A percentile compares a stretch with the other conserved stretches of the same genome.
phyloP scores from a whole-genome alignment of 164 flowering plant species.

The Aristolochia fimbriata region DNA sequence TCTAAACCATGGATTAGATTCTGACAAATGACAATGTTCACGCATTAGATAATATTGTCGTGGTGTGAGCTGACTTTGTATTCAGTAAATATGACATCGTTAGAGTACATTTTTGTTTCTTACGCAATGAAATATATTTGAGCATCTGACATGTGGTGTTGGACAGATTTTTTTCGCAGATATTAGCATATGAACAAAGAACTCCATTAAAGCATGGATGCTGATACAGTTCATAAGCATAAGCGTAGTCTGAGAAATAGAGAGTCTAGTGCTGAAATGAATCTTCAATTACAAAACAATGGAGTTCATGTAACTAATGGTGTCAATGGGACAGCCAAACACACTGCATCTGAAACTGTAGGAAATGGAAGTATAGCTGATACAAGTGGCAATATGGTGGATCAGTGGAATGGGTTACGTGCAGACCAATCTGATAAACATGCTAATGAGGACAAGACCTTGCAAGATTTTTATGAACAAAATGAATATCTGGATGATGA shows the following conservation, averaged over 20 bases:
- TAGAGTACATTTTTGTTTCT: no score
- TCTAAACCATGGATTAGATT: no score
- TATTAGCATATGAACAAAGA: neutral
- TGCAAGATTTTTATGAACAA: constrained; percentile 49
- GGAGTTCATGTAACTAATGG: constrained; percentile 1
- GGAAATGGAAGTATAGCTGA: neutral
- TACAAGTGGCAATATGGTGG: neutral
- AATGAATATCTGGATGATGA: constrained; percentile 32
- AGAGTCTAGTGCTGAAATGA: constrained; percentile 16
- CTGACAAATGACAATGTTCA: no score
- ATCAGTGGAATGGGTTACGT: neutral
- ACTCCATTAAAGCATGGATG: neutral
- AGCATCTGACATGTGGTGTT: neutral
- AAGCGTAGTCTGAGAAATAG: constrained; percentile 8
- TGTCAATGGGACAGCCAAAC: neutral
- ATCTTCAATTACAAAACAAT: constrained; percentile 11
- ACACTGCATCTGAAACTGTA: constrained; percentile 14
- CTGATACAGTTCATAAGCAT: neutral
- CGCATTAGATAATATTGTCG: no score
- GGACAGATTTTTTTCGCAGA: neutral
- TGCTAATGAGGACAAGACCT: constrained; percentile 34
- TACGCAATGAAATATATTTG: no score
- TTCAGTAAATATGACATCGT: no score
- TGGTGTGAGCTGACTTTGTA: no score
- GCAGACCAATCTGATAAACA: neutral